Conservation (phyloP, 371 early-diverging fungal species). For the Lichtheimia ramosa region DNA sequence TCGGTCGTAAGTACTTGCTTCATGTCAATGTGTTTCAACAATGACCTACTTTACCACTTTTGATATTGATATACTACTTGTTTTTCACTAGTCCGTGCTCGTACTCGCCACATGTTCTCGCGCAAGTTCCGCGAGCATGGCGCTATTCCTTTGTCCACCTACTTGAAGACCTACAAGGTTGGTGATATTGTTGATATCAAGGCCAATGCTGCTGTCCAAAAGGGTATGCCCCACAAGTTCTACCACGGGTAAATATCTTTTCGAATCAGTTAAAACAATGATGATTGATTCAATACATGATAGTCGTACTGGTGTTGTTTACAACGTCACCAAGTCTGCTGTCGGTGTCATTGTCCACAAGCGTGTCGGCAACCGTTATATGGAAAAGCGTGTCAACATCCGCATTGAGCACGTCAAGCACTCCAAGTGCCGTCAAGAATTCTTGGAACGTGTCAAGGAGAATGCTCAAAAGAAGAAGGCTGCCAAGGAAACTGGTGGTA, state of each 20-base stretch:
- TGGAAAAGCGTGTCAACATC: slow-evolving; percentile 98
- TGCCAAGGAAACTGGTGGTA: slow-evolving; percentile 67
- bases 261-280: background rate
- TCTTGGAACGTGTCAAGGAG: slow-evolving; percentile 96
- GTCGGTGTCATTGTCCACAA: slow-evolving; percentile 99
- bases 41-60: too few species aligned
- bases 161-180: slow-evolving; percentile 97
- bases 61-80: too few species aligned
- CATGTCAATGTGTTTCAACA: too few species aligned
- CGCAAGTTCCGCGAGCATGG: slow-evolving; percentile 97
- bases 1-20: slow-evolving; percentile 65
- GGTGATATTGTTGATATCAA: slow-evolving; percentile 35
- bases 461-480: slow-evolving; percentile 87
- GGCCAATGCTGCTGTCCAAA: slow-evolving; percentile 89
- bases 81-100: slow-evolving; percentile 79
- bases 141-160: slow-evolving; percentile 92
- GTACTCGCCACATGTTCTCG: slow-evolving; percentile 98
- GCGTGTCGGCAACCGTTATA: slow-evolving; percentile 95
- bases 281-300: background rate
- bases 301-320: slow-evolving; percentile 96
- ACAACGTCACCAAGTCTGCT: slow-evolving; percentile 97
- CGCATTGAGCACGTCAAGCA: slow-evolving; percentile 99
- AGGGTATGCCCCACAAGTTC: slow-evolving; percentile 99
- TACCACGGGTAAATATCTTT: slow-evolving; percentile 90
- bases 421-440: slow-evolving; percentile 99